phyloP scores from a whole-genome alignment of 2,329 filamentous ascomycete species.

The Fusarium sp. region DNA sequence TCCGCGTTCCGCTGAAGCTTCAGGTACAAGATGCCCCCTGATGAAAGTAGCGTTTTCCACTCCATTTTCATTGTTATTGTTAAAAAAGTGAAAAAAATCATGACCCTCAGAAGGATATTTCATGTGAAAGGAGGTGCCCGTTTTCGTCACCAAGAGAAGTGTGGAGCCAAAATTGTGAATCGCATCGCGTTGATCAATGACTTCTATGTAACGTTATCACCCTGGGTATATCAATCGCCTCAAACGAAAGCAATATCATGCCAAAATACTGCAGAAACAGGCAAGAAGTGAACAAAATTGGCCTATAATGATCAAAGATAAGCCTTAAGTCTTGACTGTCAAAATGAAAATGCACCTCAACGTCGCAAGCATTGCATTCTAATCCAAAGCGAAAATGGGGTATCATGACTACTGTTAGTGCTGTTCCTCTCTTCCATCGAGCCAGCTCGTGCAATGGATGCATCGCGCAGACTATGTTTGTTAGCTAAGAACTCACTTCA shows the following conservation, averaged over 20 bases:
- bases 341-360: not conserved
- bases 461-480: slow-evolving; percentile 56
- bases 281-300: too few relatives aligned
- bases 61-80: not conserved
- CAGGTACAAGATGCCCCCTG: not conserved
- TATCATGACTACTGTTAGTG: slow-evolving; percentile 8
- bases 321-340: not conserved
- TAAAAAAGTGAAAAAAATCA: not conserved
- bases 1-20: slow-evolving; percentile 21
- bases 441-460: slow-evolving; percentile 64
- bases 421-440: slow-evolving; percentile 61
- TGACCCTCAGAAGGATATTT: not conserved
- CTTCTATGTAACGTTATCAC: not conserved
- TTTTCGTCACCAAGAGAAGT: not conserved
- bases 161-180: not conserved
- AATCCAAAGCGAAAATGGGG: not conserved
- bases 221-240: not conserved
- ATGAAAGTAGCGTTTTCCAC: not conserved
- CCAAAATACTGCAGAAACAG: not conserved
- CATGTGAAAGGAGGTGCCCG: not conserved
- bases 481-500: slow-evolving; percentile 6
- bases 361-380: not conserved
- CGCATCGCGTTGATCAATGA: not conserved
- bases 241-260: not conserved
- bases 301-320: not conserved